Evolutionary conservation across 78 protist genomes (phyloP).

Genomic region (Thecamonas trahens): DNA sequence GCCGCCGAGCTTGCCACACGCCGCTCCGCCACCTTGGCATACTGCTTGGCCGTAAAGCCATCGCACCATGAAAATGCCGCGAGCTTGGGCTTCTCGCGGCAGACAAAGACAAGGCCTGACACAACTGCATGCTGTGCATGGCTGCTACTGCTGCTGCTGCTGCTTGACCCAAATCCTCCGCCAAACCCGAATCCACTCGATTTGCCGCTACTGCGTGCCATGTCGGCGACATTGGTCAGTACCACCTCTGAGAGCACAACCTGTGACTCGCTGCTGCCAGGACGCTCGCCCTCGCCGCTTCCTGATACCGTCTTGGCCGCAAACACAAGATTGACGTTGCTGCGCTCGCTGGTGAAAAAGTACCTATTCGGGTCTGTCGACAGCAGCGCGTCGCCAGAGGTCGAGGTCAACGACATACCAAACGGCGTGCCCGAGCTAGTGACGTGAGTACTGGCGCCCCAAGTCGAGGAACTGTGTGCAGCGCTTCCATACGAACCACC

Average conservation of each 20-base stretch:
- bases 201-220: not conserved
- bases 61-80: not conserved
- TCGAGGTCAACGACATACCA: too few species aligned
- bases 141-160: not conserved
- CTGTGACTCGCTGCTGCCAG: not conserved
- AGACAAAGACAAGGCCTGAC: not conserved
- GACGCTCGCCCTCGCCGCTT: not conserved
- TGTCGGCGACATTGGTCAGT: not conserved
- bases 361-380: too few species aligned
- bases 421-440: too few species aligned
- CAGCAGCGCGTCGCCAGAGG: too few species aligned
- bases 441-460: too few species aligned
- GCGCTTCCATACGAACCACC: too few species aligned
- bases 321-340: too few species aligned
- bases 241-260: not conserved
- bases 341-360: too few species aligned
- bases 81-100: not conserved
- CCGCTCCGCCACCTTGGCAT: not conserved
- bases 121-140: not conserved
- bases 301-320: too few species aligned
- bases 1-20: not conserved
- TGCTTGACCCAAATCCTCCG: not conserved
- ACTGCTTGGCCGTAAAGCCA: not conserved
- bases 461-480: too few species aligned
- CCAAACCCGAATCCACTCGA: not conserved